Evolutionary conservation across 1,284 basidiomycete species (phyloP).

Genomic region (Neonothopanus nambi): DNA sequence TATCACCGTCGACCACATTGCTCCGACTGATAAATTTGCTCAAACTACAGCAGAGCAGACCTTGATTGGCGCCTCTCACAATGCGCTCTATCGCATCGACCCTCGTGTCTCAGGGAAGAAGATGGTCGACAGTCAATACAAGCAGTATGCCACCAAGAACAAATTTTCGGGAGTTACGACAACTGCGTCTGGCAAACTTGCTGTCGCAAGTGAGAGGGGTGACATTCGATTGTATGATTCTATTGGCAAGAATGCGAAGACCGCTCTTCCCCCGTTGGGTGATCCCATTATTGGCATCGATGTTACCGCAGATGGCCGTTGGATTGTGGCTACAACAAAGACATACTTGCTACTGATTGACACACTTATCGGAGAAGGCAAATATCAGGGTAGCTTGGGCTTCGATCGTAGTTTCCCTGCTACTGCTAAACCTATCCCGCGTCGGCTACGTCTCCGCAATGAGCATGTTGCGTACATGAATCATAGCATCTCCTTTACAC

Average conservation of each 20-base stretch:
- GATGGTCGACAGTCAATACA: constrained; percentile 93
- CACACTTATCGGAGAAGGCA: constrained; percentile 90
- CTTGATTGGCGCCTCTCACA: constrained; percentile 90
- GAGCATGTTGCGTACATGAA: constrained; percentile 98
- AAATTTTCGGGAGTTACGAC: constrained; percentile 94
- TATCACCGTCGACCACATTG: constrained; percentile 84
- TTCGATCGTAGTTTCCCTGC: constrained; percentile 98
- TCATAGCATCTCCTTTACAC: constrained; percentile 85
- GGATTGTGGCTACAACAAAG: constrained; percentile 95
- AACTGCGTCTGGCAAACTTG: constrained; percentile 84
- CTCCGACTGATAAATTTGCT: constrained; percentile 94
- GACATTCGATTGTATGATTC: constrained; percentile 95
- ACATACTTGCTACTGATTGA: constrained; percentile 95
- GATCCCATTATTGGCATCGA: constrained; percentile 96
- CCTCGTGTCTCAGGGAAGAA: constrained; percentile 90
- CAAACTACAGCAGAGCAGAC: constrained; percentile 94
- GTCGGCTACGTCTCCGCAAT: constrained; percentile 84
- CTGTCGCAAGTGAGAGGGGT: constrained; percentile 95
- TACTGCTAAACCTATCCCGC: constrained; percentile 89
- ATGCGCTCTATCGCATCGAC: constrained; percentile 96
- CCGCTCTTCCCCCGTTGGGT: constrained; percentile 93
- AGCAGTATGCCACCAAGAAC: constrained; percentile 95
- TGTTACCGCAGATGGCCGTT: constrained; percentile 92
- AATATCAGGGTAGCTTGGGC: constrained; percentile 84
- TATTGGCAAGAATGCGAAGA: constrained; percentile 99